Evolutionary conservation across 129 eudicot species (phyloP).

Genomic region (Silybum marianum): DNA sequence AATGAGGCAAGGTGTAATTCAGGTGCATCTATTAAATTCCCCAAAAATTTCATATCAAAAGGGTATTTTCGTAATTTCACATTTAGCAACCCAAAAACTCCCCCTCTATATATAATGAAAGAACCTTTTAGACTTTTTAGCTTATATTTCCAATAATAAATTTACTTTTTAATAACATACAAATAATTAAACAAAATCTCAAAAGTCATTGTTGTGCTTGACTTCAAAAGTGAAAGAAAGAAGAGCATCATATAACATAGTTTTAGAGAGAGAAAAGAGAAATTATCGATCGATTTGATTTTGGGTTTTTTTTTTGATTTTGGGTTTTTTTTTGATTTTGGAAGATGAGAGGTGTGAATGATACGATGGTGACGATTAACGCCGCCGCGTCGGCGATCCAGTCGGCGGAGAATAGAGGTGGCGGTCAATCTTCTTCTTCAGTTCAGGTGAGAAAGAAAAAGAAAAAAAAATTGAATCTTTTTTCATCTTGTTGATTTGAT

Average conservation of each 20-base stretch:
- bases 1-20: slow-evolving; percentile 45
- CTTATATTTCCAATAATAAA: slow-evolving; percentile 33
- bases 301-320: slow-evolving; percentile 21
- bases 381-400: slow-evolving; percentile 55
- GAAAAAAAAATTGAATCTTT: slow-evolving; percentile 6
- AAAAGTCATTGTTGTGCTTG: slow-evolving; percentile 83
- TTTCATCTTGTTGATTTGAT: slow-evolving; percentile 9
- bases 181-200: slow-evolving; percentile 44
- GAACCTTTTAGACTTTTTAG: slow-evolving; percentile 39
- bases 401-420: slow-evolving; percentile 44
- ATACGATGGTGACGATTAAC: slow-evolving; percentile 49
- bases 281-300: neutral
- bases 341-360: slow-evolving; percentile 50
- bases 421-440: slow-evolving; percentile 39
- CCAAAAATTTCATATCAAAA: slow-evolving; percentile 19
- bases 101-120: slow-evolving; percentile 33
- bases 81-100: neutral
- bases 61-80: slow-evolving; percentile 32
- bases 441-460: slow-evolving; percentile 37
- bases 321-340: slow-evolving; percentile 19
- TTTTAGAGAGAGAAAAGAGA: neutral
- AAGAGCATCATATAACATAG: neutral
- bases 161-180: slow-evolving; percentile 33
- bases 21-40: slow-evolving; percentile 38
- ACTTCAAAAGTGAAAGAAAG: slow-evolving; percentile 49